These are phyloP conservation scores for Collybia mongolica DNA, from an alignment of 768 basidiomycete genomes.

Conservation along the genomic window DNA sequence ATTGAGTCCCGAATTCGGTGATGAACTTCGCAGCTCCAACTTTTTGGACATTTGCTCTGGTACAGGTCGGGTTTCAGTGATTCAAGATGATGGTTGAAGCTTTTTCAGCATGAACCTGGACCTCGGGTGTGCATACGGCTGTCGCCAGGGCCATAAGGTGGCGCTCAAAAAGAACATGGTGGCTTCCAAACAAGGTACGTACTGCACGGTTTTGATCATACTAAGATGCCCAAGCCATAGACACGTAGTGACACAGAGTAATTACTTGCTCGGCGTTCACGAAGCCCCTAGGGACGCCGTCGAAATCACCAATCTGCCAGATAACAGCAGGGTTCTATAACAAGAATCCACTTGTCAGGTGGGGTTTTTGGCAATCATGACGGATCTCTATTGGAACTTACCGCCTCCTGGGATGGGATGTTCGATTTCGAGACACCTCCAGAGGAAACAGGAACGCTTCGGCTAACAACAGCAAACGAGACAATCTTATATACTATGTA, in stretches of 20 bases:
- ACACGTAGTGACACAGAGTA: background rate
- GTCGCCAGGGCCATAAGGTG: conserved; percentile 28
- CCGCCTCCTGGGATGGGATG: conserved; percentile 28
- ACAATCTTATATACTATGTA: conserved; percentile 35
- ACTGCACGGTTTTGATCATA: conserved; percentile 35
- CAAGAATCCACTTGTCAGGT: background rate
- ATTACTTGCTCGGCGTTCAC: conserved; percentile 32
- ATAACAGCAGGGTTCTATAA: conserved; percentile 25
- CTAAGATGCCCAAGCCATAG: conserved; percentile 13
- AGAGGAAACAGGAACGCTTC: conserved; percentile 23
- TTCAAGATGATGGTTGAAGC: no score
- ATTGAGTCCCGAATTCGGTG: background rate
- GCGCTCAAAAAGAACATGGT: background rate
- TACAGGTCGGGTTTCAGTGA: background rate
- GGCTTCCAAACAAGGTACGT: conserved; percentile 4
- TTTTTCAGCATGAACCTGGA: conserved; percentile 17
- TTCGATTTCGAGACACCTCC: conserved; percentile 25
- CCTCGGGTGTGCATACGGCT: conserved; percentile 32
- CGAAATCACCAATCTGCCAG: conserved; percentile 36
- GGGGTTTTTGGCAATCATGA: background rate
- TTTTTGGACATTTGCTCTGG: conserved; percentile 13
- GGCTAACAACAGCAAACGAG: conserved; percentile 24
- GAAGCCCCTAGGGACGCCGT: conserved; percentile 35
- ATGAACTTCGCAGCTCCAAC: background rate
- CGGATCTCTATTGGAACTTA: conserved; percentile 8